Base-by-base conservation (phyloP, 1,284 basidiomycete species). In the Boletellus deceptivus region DNA sequence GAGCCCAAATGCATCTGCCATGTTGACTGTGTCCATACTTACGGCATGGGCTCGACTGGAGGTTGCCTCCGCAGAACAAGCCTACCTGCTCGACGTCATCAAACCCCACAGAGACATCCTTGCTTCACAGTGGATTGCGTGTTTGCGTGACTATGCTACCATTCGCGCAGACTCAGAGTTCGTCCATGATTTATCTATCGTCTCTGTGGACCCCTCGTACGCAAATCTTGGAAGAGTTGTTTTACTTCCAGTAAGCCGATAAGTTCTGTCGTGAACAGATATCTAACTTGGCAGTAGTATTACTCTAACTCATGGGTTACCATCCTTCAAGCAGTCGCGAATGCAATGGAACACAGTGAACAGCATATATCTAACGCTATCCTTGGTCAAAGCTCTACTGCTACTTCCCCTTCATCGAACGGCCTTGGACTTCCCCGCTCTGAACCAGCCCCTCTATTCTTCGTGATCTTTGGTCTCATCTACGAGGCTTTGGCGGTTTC, bases 11-110 rank as follows among this genome's bases (percentile, higher is more conserved):
- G 96, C 96, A 4, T 90, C 91, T 0, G 89, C 94, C 35, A 98
- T 98, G 92, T 75, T 99, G 48, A 85, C 93, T 51, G 90, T 98
- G 33, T 94, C 96, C 0, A 91, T 93, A 6, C 76, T 98, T 27
- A 89, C 93, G 1, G 97, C 96, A 0, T 99, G 96, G 96, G 95
- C 96, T 14, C 88, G 97, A 64, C 76, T 99, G 11, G 84, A 95
- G 64, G 80, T 94, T 3, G 85, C 95, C 1, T 88, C 86, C 53
- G 69, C 77, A 0, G 75, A 82, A 34, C 91, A 95, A 62, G 63
- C 70, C 1, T 98, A 98, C 69, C 79, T 99, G 6, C 73, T 79
- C 25, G 78, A 88, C 18, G 91, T 99, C 1, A 80, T 99, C 46
- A 80, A 86, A 60, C 94, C 96, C 4, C 86, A 98, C 64, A 75